Conservation (phyloP, 2,329 filamentous ascomycete genomes). For the Fusarium lyarnte region DNA sequence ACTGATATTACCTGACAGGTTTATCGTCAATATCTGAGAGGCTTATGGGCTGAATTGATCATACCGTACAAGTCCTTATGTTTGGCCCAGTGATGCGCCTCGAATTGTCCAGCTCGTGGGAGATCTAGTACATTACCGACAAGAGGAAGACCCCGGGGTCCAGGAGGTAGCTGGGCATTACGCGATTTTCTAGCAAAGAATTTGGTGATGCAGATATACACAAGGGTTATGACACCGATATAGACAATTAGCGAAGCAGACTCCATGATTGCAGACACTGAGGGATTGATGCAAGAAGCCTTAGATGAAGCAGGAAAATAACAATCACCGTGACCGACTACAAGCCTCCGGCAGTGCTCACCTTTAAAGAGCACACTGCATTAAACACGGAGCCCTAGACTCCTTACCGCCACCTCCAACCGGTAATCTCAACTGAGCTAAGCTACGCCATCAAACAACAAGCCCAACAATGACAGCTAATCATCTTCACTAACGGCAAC, state of each 20-base stretch:
- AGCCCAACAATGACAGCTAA: too few relatives aligned
- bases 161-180: slow-evolving; percentile 5
- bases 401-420: neutral
- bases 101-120: slow-evolving; percentile 8
- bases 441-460: neutral
- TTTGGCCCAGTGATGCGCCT: slow-evolving; percentile 28
- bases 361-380: neutral
- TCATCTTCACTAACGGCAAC: fast-evolving
- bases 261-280: neutral
- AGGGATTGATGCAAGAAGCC: too few relatives aligned
- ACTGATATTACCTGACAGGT: slow-evolving; percentile 53
- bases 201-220: neutral
- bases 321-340: fast-evolving
- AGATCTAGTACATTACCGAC: slow-evolving; percentile 24
- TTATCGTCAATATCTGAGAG: fast-evolving
- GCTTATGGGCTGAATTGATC: fast-evolving
- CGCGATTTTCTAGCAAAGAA: fast-evolving
- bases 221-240: fast-evolving
- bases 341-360: fast-evolving
- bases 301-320: too few relatives aligned
- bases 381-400: fast-evolving
- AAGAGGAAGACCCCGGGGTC: slow-evolving; percentile 24
- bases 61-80: slow-evolving; percentile 20
- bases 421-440: neutral
- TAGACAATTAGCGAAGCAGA: fast-evolving